Evolutionary conservation across 106 monocot genomes (phyloP).

Genomic region (Allium fistulosum): DNA sequence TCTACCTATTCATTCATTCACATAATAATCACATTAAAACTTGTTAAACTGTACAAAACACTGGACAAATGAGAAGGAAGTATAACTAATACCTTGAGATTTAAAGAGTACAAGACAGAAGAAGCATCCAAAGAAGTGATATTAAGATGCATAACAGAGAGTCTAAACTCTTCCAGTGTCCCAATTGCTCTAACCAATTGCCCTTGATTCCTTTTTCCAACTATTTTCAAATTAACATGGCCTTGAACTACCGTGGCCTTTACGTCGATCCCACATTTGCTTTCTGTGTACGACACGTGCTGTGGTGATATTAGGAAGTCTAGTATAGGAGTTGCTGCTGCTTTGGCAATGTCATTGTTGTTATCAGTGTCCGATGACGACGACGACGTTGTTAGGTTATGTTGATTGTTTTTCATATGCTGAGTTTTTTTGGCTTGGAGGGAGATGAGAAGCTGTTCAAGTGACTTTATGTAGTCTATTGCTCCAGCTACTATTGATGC

Average conservation of each 20-base stretch:
- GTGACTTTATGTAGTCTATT: conserved; percentile 80
- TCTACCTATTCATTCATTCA: conserved; percentile 35
- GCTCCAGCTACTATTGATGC: conserved; percentile 84
- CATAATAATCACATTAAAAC: too few species aligned
- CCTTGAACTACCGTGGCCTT: conserved; percentile 70
- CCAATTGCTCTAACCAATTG: conserved; percentile 54
- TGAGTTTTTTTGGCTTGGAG: conserved; percentile 43
- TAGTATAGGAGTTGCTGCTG: not conserved
- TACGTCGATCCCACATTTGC: conserved; percentile 37
- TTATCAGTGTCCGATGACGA: not conserved
- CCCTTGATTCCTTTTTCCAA: conserved; percentile 29
- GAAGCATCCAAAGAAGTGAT: conserved; percentile 41
- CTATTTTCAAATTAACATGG: conserved; percentile 68
- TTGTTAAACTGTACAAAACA: not conserved
- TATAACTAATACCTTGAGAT: conserved; percentile 54
- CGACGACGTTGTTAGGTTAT: not conserved
- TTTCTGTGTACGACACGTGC: conserved; percentile 38
- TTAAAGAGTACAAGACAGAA: conserved; percentile 70
- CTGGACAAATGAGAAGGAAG: too few species aligned
- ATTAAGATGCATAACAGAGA: conserved; percentile 68
- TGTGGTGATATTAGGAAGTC: conserved; percentile 69
- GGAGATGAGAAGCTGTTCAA: conserved; percentile 72
- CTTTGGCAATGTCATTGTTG: not conserved
- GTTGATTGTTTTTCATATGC: not conserved
- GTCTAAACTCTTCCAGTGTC: conserved; percentile 62